phyloP scores from a whole-genome alignment of 352 stramenopile genomes.

The Phytophthora palmivora region DNA sequence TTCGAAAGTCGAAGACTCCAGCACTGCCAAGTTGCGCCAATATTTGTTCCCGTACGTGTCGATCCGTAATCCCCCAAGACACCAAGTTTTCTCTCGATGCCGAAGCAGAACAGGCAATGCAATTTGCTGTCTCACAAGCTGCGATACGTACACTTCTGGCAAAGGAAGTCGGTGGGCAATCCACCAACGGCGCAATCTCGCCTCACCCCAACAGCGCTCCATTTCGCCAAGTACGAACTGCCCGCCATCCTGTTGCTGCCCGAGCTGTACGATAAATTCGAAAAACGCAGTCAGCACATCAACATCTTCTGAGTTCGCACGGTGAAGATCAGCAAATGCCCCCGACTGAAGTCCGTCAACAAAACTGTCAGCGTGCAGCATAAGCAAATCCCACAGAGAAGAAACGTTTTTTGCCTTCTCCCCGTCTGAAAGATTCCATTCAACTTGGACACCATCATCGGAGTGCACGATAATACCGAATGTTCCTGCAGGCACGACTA shows the following conservation, averaged over 20 bases:
- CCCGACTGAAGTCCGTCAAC: slow-evolving; percentile 48
- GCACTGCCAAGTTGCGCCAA: slow-evolving; percentile 39
- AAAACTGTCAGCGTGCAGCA: slow-evolving; percentile 46
- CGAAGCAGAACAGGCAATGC: slow-evolving; percentile 51
- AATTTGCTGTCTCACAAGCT: slow-evolving; percentile 52
- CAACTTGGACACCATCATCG: slow-evolving; percentile 40
- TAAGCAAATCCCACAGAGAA: slow-evolving; percentile 64
- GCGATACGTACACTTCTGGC: slow-evolving; percentile 45
- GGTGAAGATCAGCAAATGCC: slow-evolving; percentile 35
- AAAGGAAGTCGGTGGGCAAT: slow-evolving; percentile 41
- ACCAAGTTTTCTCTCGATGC: slow-evolving; percentile 75
- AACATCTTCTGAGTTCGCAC: slow-evolving; percentile 45
- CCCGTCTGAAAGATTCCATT: slow-evolving; percentile 45
- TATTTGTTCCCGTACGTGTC: slow-evolving; percentile 61
- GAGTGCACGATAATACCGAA: slow-evolving; percentile 31
- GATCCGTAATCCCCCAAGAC: slow-evolving; percentile 69
- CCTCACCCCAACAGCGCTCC: slow-evolving; percentile 53
- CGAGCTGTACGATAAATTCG: slow-evolving; percentile 62
- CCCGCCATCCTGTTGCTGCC: slow-evolving; percentile 35
- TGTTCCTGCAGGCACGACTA: slow-evolving; percentile 54
- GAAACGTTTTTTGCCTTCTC: slow-evolving; percentile 6
- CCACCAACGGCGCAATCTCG: slow-evolving; percentile 70
- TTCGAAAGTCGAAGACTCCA: not conserved
- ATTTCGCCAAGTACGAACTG: slow-evolving; percentile 39
- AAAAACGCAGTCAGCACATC: slow-evolving; percentile 61